Percentiles rank a stretch among this genome's conserved stretches.
phyloP scores from a whole-genome alignment of 352 stramenopile species.

The Phytophthora europaea region DNA sequence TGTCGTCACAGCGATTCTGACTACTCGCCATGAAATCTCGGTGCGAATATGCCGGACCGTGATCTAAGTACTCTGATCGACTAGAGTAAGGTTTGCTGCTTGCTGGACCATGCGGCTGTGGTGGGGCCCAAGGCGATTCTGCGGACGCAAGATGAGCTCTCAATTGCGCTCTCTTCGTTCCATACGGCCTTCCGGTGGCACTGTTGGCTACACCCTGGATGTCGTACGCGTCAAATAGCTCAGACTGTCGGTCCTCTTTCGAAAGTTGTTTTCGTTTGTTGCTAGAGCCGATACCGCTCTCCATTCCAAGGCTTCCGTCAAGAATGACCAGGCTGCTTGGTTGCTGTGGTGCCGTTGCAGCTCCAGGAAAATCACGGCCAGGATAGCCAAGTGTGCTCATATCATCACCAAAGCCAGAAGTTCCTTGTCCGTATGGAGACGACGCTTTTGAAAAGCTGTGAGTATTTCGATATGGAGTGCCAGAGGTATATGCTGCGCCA shows the following conservation, averaged over 20 bases:
- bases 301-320: slow-evolving; percentile 31
- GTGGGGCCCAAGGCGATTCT: slow-evolving; percentile 47
- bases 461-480: slow-evolving; percentile 14
- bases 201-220: slow-evolving; percentile 29
- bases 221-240: slow-evolving; percentile 78
- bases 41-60: slow-evolving; percentile 20
- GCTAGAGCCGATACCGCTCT: slow-evolving; percentile 17
- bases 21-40: slow-evolving; percentile 10
- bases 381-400: slow-evolving; percentile 38
- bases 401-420: slow-evolving; percentile 47
- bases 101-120: slow-evolving; percentile 34
- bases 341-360: slow-evolving; percentile 31
- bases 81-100: slow-evolving; percentile 41
- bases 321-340: slow-evolving; percentile 61
- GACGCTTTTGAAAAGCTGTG: slow-evolving; percentile 50
- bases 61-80: slow-evolving; percentile 35
- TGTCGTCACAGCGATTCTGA: slow-evolving; percentile 24
- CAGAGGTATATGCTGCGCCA: slow-evolving; percentile 21
- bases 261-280: slow-evolving; percentile 46
- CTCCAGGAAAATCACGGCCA: slow-evolving; percentile 9
- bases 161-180: slow-evolving; percentile 70
- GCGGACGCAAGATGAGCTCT: slow-evolving; percentile 60
- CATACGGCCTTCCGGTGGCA: slow-evolving; percentile 27
- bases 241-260: slow-evolving; percentile 62
- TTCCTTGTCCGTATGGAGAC: slow-evolving; percentile 55